Conservation (phyloP, 768 basidiomycete genomes). For the Brasilioporus rufonigricans region DNA sequence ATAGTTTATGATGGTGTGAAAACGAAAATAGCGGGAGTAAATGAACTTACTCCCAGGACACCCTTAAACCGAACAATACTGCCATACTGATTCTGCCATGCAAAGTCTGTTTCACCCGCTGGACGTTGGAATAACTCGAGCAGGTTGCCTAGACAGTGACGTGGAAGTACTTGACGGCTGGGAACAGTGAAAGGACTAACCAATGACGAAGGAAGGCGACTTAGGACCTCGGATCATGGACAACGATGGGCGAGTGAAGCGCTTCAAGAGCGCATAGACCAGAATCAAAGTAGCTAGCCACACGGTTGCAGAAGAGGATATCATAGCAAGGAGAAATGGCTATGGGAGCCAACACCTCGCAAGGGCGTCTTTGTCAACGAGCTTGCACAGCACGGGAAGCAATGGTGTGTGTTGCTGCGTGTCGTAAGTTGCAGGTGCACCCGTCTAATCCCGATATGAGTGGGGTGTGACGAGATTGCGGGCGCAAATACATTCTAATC, state of each 20-base stretch:
- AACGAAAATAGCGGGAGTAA: neutral
- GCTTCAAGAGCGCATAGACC: neutral
- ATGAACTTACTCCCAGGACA: slow-evolving; percentile 18
- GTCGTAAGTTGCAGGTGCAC: no score
- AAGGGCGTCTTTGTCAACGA: neutral
- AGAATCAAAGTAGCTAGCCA: neutral
- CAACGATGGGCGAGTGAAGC: slow-evolving; percentile 6
- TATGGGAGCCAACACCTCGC: neutral
- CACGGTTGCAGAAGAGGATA: neutral
- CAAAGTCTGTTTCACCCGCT: slow-evolving; percentile 27
- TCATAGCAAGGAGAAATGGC: slow-evolving; percentile 1
- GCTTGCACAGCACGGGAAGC: no score
- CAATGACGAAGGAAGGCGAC: slow-evolving; percentile 16
- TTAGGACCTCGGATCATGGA: slow-evolving; percentile 14
- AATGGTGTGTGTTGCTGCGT: no score
- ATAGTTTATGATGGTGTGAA: neutral
- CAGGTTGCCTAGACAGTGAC: slow-evolving; percentile 20
- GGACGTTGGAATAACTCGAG: slow-evolving; percentile 23
- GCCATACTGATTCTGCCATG: slow-evolving; percentile 30
- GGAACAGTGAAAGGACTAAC: neutral
- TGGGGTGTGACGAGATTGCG: no score
- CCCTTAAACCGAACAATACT: slow-evolving; percentile 23
- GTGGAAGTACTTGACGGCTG: slow-evolving; percentile 12
- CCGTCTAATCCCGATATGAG: no score
- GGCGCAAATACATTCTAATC: no score